These are phyloP conservation scores for Canna indica DNA, from an alignment of 176 grass and related monocot species.

Conservation along the genomic window DNA sequence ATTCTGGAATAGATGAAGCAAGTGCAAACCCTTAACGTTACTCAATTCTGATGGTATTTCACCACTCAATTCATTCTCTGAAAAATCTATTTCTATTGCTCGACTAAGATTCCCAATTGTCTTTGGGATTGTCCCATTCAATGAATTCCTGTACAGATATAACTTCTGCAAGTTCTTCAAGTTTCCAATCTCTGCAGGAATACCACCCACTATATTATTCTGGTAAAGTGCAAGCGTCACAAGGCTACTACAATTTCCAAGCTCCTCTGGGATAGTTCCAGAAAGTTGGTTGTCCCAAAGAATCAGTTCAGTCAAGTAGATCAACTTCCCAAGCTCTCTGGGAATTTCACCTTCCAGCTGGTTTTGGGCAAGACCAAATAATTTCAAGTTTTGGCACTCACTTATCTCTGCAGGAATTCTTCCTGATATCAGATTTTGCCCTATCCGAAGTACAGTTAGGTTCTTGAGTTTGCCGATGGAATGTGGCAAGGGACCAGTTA, in stretches of 20 bases:
- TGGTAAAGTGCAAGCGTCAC: constrained; percentile 61
- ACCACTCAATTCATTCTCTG: constrained; percentile 80
- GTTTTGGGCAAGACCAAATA: constrained; percentile 96
- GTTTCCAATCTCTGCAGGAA: constrained; percentile 68
- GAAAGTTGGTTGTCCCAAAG: constrained; percentile 78
- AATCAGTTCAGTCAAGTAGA: constrained; percentile 60
- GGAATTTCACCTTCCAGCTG: constrained; percentile 50
- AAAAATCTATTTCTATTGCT: constrained; percentile 77
- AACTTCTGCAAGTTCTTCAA: constrained; percentile 53
- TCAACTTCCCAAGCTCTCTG: constrained; percentile 61
- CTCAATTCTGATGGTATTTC: constrained; percentile 70
- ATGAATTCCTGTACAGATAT: constrained; percentile 78
- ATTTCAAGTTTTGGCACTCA: constrained; percentile 44
- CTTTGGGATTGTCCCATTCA: constrained; percentile 80
- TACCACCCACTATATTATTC: constrained; percentile 64
- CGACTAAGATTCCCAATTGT: constrained; percentile 69
- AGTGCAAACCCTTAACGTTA: constrained; percentile 46
- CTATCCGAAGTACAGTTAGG: constrained; percentile 56
- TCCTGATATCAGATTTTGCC: constrained; percentile 81
- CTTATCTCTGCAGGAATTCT: constrained; percentile 70
- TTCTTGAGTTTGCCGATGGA: constrained; percentile 69
- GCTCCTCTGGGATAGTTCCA: constrained; percentile 57
- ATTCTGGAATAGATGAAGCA: constrained; percentile 88
- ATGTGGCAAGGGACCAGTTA: constrained; percentile 62
- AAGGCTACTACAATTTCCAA: constrained; percentile 73